phyloP scores from a whole-genome alignment of 2,329 filamentous ascomycete species.

The Beauveria rudraprayagi region DNA sequence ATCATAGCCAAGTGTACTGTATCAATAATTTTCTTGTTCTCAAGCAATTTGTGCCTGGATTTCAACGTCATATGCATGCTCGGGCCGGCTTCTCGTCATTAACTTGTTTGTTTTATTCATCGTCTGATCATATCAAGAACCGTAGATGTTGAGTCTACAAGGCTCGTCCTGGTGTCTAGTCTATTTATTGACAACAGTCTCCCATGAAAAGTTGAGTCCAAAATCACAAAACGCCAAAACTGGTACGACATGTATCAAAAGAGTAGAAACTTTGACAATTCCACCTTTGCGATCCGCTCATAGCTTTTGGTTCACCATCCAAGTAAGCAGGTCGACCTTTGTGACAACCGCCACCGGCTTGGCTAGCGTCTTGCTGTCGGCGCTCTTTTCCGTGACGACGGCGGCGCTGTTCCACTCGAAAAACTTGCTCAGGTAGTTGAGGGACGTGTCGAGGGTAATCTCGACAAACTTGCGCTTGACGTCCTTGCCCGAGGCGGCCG shows the following conservation, averaged over 20 bases:
- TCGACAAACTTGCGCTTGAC: conserved; percentile 73
- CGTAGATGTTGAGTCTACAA: conserved; percentile 37
- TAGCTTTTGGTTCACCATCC: conserved; percentile 65
- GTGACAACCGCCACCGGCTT: conserved; percentile 89
- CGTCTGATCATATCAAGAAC: conserved; percentile 11
- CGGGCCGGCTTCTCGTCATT: not conserved
- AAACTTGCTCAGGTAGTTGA: conserved; percentile 79
- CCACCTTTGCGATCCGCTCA: conserved; percentile 12
- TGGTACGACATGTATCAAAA: conserved; percentile 14
- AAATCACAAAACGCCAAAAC: conserved; percentile 23
- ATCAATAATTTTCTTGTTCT: not conserved
- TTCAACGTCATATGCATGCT: no score
- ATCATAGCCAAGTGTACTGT: not conserved
- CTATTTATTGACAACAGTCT: conserved; percentile 8
- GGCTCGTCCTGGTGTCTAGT: conserved; percentile 11
- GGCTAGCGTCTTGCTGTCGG: conserved; percentile 45
- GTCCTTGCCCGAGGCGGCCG: conserved; percentile 34
- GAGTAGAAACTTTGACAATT: not conserved
- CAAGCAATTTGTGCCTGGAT: no score
- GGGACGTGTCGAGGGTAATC: conserved; percentile 83
- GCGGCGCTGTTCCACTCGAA: conserved; percentile 98
- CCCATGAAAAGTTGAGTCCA: conserved; percentile 9
- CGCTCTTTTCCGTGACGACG: conserved; percentile 73
- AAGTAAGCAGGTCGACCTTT: conserved; percentile 91
- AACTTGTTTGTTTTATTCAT: conserved; percentile 5